Evolutionary conservation across 257 asterid genomes (phyloP).

Genomic region (Nicotiana noctiflora): DNA sequence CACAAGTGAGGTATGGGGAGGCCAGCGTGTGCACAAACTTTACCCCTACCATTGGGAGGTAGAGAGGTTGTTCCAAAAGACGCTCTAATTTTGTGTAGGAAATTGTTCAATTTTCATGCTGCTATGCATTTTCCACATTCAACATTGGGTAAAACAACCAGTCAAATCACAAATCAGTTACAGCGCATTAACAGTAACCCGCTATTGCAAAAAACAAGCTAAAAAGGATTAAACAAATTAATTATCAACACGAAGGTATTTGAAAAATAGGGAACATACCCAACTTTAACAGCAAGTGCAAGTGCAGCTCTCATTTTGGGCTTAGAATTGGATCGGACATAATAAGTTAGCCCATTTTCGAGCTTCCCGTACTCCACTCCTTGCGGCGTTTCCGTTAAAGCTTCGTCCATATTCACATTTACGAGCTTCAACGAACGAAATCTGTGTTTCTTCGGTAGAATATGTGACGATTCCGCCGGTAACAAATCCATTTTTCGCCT

Average conservation of each 20-base stretch:
- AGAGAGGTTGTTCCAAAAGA: no score
- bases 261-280: slow-evolving; percentile 41
- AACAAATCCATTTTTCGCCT: slow-evolving; percentile 61
- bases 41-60: no score
- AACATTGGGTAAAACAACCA: neutral
- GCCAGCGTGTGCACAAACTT: no score
- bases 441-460: slow-evolving; percentile 50
- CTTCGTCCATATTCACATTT: slow-evolving; percentile 57
- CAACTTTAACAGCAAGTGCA: slow-evolving; percentile 83
- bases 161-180: neutral
- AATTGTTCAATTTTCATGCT: neutral
- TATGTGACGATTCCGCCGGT: slow-evolving; percentile 59
- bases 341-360: slow-evolving; percentile 74
- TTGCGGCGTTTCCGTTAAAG: slow-evolving; percentile 53
- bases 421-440: slow-evolving; percentile 84
- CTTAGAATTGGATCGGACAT: slow-evolving; percentile 85
- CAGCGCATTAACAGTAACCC: neutral
- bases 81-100: no score
- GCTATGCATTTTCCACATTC: neutral
- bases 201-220: neutral
- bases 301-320: slow-evolving; percentile 97
- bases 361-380: slow-evolving; percentile 82
- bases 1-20: no score
- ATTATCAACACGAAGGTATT: neutral
- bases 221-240: neutral